Evolutionary conservation across 225 moss, liverwort and hornwort species (phyloP), one percentile per base, ranked within the genome.

Genomic region (Ulota crispa): DNA sequence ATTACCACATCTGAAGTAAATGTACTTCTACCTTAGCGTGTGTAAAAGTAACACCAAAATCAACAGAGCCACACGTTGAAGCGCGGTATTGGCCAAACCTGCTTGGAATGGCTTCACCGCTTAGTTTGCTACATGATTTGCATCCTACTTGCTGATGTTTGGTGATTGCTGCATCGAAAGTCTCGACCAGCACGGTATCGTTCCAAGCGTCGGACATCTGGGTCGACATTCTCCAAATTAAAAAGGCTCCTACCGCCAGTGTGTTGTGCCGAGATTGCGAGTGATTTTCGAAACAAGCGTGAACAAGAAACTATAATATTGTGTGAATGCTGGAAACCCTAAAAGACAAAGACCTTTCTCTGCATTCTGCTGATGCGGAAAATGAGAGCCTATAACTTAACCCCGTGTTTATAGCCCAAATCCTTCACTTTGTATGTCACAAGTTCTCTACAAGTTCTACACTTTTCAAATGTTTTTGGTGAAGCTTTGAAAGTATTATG

Each of bases 121-220:
- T 16, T 4, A 2, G 6, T n/a, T n/a, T n/a, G n/a, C n/a, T n/a
- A n/a, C n/a, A n/a, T n/a, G n/a, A n/a, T n/a, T n/a, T n/a, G n/a
- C n/a, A n/a, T n/a, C n/a, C n/a, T n/a, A n/a, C 9, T 18, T 4
- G 57, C 77, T 77, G 67, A 67, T 85, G 81, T 50, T 77, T 81
- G 28, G 57, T 4, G 43, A 81, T 50, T 36, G 85, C 77, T 7
- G 45, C 45, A 47, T 81, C 72, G 60, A 85, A 85, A 28, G 85
- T 66, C 77, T 85, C 59, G 39, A 81, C 72, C 28, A 85, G 60
- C 64, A 72, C 52, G 28, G 50, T 5, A 66, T 85, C 59, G 18
- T 77, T 78, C 81, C 85, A 81, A n/a, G 56, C 65, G 16, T 81
- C 72, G 9, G 77, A 47, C 85, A 85, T 85, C 28, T 54, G 24